These are phyloP conservation scores for Eragrostis curvula DNA, from an alignment of 176 grass and related monocot species.

Conservation along the genomic window DNA sequence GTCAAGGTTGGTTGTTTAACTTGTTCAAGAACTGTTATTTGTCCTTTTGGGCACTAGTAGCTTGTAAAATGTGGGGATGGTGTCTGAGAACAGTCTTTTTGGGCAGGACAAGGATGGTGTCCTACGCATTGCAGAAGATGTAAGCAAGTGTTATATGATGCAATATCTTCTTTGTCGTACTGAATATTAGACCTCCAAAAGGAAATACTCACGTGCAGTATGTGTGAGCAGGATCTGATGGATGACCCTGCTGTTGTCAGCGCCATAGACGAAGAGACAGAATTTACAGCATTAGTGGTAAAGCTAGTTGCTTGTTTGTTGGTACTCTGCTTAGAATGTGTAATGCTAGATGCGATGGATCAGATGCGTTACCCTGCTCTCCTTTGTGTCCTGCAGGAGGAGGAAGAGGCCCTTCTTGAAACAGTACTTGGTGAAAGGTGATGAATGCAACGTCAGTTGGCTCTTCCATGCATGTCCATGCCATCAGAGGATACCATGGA, in stretches of 20 bases:
- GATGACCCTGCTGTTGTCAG: conserved; percentile 65
- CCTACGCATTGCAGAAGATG: conserved; percentile 88
- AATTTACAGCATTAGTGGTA: conserved; percentile 96
- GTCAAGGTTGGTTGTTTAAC: conserved; percentile 56
- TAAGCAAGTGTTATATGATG: conserved; percentile 44
- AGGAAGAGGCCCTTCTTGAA: conserved; percentile 82
- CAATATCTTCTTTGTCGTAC: neutral
- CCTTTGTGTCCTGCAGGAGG: conserved; percentile 52
- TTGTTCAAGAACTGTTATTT: neutral
- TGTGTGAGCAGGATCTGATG: conserved; percentile 75
- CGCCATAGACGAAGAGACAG: conserved; percentile 80
- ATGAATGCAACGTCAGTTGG: neutral
- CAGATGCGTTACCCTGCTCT: neutral
- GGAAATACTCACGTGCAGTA: neutral
- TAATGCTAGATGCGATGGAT: neutral
- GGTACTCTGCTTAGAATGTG: neutral
- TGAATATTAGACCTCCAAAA: neutral
- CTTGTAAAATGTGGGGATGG: neutral
- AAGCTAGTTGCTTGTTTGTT: neutral
- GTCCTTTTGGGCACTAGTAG: neutral
- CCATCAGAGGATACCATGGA: too few species aligned
- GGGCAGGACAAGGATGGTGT: conserved; percentile 72
- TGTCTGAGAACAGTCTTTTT: conserved; percentile 40
- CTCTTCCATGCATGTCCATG: neutral
- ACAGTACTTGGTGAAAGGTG: conserved; percentile 70